Conservation (phyloP, 176 grass and related monocot genomes). For the Oryza longistaminata region DNA sequence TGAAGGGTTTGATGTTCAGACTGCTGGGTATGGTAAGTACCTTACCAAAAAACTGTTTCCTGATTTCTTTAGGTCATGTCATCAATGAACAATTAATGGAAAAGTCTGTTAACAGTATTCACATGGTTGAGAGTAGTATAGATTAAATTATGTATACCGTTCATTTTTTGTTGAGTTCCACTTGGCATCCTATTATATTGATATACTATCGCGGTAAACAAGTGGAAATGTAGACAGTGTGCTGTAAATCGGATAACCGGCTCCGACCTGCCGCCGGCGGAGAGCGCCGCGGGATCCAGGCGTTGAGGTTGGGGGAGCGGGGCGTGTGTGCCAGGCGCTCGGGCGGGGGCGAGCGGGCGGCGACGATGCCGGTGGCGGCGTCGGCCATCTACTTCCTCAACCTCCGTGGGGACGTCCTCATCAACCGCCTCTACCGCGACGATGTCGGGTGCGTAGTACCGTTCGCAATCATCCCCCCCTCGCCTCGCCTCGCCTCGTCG, state of each 20-base stretch:
- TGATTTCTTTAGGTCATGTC: neutral
- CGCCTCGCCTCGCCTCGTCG: neutral
- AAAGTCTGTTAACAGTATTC: neutral
- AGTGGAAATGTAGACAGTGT: neutral
- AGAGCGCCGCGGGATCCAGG: neutral
- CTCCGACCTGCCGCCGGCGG: neutral
- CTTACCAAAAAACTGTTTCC: neutral
- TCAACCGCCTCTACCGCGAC: conserved; percentile 96
- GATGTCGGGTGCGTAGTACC: conserved; percentile 76
- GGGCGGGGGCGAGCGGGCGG: conserved; percentile 38
- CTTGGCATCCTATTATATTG: neutral
- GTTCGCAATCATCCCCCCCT: neutral
- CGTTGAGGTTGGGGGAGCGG: neutral
- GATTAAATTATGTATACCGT: neutral
- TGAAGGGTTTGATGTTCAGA: conserved; percentile 98
- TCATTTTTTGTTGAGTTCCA: neutral
- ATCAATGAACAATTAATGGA: neutral
- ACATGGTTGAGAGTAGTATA: neutral
- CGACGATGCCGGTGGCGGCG: conserved; percentile 91
- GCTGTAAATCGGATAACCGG: conserved; percentile 1
- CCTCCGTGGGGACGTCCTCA: conserved; percentile 89
- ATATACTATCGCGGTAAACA: neutral
- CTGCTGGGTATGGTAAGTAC: conserved; percentile 77
- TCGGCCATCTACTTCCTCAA: conserved; percentile 95
- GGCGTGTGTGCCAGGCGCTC: conserved; percentile 27